Base-by-base conservation (phyloP, 1,139 yeast species). In the Lodderomyces orthopsilosis region DNA sequence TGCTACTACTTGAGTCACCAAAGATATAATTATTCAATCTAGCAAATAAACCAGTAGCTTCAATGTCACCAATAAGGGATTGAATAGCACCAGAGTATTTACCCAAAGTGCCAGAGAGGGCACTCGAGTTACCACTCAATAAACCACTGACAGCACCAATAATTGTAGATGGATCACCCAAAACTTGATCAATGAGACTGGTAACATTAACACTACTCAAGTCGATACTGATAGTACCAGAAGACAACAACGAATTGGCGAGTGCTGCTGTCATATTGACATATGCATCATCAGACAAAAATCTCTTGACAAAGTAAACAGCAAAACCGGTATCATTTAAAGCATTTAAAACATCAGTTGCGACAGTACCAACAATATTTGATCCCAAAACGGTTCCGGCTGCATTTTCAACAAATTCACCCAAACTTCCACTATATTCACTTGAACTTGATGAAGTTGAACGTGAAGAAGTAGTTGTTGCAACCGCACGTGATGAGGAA, bases 271-370 rank as follows among this genome's bases (percentile, higher is more conserved):
- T 68, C 66, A 70, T 56, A 50, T 70, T 68, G 24, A 66, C 57
- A 52, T 72, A 73, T 4, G 61, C 54, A 40, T 65, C 68, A 45
- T 65, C 59, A 9, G 70, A 63, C 38, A 73, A 49, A 49, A 70
- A 61, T 39, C 65, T 50, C 53, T 73, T 70, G 23, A 68, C 55
- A 5, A 65, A 58, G 51, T 70, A 68, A 18, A 67, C 69, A n/a
- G 64, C 65, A 42, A 73, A 57, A 8, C 72, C 74, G 7, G 77
- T 70, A 46, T 70, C 69, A 55, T 73, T 73, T 46, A 73, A 63
- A 4, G 76, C 72, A 40, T 59, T 56, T 37, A 68, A 54, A 7
- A 61, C 52, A 42, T 62, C 70, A 22, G 51, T 53, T 19, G 69
- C 55, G 4, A 63, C 51, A 35, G 52, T 47, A 28, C 54, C 54